Evolutionary conservation across 129 eudicot species (phyloP), one percentile per base, ranked within the genome.

Genomic region (Artemisia argyi): DNA sequence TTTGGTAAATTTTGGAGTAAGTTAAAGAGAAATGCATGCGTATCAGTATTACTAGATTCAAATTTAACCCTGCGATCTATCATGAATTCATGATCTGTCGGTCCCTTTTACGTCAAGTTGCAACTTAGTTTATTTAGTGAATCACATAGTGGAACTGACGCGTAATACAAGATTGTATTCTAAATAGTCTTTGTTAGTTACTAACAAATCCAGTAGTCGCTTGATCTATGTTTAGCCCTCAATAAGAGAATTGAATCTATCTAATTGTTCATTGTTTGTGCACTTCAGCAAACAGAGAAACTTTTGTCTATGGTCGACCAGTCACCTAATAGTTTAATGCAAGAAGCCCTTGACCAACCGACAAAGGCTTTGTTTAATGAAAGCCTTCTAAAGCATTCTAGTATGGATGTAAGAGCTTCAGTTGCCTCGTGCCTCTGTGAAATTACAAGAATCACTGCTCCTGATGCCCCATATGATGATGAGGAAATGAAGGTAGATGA

Each of bases 381-480:
- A 16, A 79, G 77, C n/a, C 88, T 88, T 14, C 12, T 95, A 69
- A 78, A 80, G 76, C 99, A 95, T 78, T 67, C 88, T 6, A 85
- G 85, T 51, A 65, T 19, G 20, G 99, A 91, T 80, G 97, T 91
- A 14, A 85, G 82, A 83, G 96, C 83, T 71, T 81, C 85, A 3
- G 88, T 91, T 22, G 97, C 99, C 18, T 67, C 94, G 11, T 95
- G 99, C 83, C 83, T 95, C 58, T 86, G 94, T 65, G 99, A 95
- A 78, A 91, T 95, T 16, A 91, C 95, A 11, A 86, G 99, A 79
- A 83, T 91, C 46, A 91, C 99, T 12, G 97, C 99, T 7, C 99
- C 99, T 6, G 97, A 95, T 18, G 97, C 99, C 52, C 99, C 99
- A 1, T 95, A 88, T 70, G 77, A 16, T 2, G 99, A 95, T 71